Evolutionary conservation across 352 stramenopile genomes (phyloP), one percentile per base, ranked within the genome.

Genomic region (Phytophthora syringae): DNA sequence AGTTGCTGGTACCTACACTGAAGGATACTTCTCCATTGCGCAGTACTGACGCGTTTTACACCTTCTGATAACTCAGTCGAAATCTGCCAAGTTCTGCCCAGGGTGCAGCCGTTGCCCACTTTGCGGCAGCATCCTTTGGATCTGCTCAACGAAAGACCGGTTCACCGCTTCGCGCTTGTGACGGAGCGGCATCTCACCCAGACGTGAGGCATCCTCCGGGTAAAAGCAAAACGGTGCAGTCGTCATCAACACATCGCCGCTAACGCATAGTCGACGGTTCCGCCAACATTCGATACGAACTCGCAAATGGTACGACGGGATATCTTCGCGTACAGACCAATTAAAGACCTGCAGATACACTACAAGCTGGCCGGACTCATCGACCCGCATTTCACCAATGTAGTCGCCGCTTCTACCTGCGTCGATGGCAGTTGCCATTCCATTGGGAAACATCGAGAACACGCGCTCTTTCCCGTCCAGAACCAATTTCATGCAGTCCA

Each of bases 381-480:
- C 79, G 27, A 75, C 64, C 28, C 74, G 62, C 36, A 85, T 72
- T 37, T 72, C 73, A 6, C 68, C n/a, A n/a, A n/a, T n/a, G n/a
- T n/a, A n/a, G n/a, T n/a, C n/a, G n/a, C n/a, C n/a, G n/a, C n/a
- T n/a, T 77, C 9, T 56, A 30, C 82, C 70, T 1, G 27, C 15
- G 9, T 64, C 34, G 6, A 42, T 34, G n/a, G 12, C 24, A 16
- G 68, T 68, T 40, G 79, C 68, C 50, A 74, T 67, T 24, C 75
- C 82, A 42, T 88, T 82, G 5, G 73, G 65, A 13, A 83, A 77
- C 22, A 83, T 34, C 0, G 77, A 74, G 37, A 84, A 88, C 47
- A 89, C 60, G 11, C 79, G 77, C 39, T 78, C 72, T 16, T 79
- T 81, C 25, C 76, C 73, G 45, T 90, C 82, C 39, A 90, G 44